Percentiles rank a stretch among this genome's conserved stretches.
Conservation (phyloP, 768 basidiomycete species). For the Rhizopogon salebrosus region DNA sequence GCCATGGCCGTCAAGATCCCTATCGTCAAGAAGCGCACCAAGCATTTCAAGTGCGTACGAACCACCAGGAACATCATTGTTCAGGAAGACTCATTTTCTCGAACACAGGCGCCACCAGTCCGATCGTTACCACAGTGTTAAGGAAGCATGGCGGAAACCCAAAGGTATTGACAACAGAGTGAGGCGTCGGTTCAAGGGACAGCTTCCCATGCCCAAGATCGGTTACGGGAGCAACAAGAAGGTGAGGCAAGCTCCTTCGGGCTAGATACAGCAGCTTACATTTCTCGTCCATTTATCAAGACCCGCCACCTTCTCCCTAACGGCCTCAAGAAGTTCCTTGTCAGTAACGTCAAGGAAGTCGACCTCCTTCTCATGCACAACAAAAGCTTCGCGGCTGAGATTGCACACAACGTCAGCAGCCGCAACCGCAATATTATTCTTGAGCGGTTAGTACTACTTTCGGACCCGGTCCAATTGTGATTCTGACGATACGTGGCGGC, state of each 20-base stretch:
- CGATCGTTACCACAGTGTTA: constrained; percentile 94
- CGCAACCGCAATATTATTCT: constrained; percentile 90
- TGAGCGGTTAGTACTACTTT: constrained; percentile 55
- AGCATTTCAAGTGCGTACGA: constrained; percentile 82
- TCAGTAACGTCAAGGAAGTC: constrained; percentile 89
- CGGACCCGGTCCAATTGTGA: not conserved
- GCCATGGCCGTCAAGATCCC: constrained; percentile 49
- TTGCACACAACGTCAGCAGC: constrained; percentile 94
- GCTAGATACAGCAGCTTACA: not conserved
- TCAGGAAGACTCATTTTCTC: constrained; percentile 9
- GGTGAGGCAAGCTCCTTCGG: constrained; percentile 38
- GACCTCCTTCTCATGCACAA: constrained; percentile 98
- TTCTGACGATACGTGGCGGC: constrained; percentile 4
- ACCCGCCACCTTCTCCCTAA: constrained; percentile 95
- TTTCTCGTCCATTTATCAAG: constrained; percentile 33
- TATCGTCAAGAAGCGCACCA: constrained; percentile 97
- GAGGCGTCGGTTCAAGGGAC: constrained; percentile 91
- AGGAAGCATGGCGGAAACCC: constrained; percentile 99
- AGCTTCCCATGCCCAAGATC: constrained; percentile 91
- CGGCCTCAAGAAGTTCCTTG: constrained; percentile 93
- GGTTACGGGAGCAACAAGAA: constrained; percentile 80
- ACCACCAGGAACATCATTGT: constrained; percentile 3
- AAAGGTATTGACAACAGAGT: constrained; percentile 99
- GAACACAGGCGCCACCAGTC: constrained; percentile 88
- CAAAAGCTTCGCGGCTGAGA: constrained; percentile 92